Conservation (phyloP, 257 asterid genomes). For the Nicotiana undulata region DNA sequence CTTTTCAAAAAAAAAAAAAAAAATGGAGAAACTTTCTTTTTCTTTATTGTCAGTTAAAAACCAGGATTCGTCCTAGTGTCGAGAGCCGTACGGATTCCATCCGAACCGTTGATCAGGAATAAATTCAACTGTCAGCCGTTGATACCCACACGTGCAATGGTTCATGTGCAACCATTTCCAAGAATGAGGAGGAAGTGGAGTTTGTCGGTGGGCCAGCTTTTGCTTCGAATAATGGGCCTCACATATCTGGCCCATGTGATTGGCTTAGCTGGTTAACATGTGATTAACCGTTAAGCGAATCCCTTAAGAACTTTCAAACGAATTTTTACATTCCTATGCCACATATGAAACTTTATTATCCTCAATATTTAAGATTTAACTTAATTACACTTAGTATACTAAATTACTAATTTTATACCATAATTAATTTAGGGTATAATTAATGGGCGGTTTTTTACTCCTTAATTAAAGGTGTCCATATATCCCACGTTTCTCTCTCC, state of each 20-base stretch:
- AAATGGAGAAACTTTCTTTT: neutral
- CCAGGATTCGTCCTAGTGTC: neutral
- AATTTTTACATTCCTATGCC: too few relatives aligned
- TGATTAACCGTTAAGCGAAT: conserved; percentile 24
- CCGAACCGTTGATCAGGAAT: neutral
- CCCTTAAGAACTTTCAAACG: neutral
- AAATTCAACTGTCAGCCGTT: conserved; percentile 6
- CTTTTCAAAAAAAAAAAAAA: too few relatives aligned
- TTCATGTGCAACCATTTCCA: conserved; percentile 21
- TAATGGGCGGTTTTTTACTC: too few relatives aligned
- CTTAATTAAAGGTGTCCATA: too few relatives aligned
- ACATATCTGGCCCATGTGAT: conserved; percentile 29
- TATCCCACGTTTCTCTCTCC: too few relatives aligned
- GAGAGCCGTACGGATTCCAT: neutral
- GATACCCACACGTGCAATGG: conserved; percentile 26
- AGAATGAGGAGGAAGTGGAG: conserved; percentile 2
- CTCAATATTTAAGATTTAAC: too few relatives aligned
- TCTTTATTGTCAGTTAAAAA: neutral
- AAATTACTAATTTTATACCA: too few relatives aligned
- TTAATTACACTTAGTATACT: too few relatives aligned
- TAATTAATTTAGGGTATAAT: too few relatives aligned
- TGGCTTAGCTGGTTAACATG: conserved; percentile 31
- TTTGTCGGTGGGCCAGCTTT: conserved; percentile 15
- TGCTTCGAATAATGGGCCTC: conserved; percentile 5
- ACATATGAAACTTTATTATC: too few relatives aligned